Conservation (phyloP, 371 early-diverging fungal genomes). For the Basidiobolus meristosporus region DNA sequence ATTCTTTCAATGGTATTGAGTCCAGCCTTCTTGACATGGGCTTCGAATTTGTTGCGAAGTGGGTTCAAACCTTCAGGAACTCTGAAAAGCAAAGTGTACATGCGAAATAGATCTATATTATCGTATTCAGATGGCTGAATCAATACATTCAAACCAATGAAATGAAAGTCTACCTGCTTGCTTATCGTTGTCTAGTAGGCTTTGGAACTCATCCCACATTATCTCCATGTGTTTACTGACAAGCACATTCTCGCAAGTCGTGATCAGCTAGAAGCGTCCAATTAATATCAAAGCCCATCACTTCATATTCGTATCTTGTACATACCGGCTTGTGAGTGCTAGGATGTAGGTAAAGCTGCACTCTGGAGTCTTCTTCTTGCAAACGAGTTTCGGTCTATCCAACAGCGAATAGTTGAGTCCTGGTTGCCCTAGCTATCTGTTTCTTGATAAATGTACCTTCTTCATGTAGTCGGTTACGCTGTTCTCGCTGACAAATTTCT, state of each 20-base stretch:
- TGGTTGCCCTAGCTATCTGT: too few species aligned
- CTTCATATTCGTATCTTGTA: neutral
- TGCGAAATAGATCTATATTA: slow-evolving; percentile 51
- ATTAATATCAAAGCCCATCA: neutral
- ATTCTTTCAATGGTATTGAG: slow-evolving; percentile 64
- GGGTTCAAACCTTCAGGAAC: slow-evolving; percentile 67
- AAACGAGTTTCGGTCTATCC: slow-evolving; percentile 57
- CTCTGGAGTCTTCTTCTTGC: slow-evolving; percentile 74
- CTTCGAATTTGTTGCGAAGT: slow-evolving; percentile 57
- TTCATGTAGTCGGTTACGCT: slow-evolving; percentile 86
- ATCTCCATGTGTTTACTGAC: slow-evolving; percentile 59
- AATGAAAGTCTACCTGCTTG: slow-evolving; percentile 48
- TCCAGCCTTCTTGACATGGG: slow-evolving; percentile 69
- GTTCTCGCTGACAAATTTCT: slow-evolving; percentile 68
- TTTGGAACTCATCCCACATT: slow-evolving; percentile 78
- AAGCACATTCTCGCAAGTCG: slow-evolving; percentile 62
- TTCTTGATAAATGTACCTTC: too few species aligned
- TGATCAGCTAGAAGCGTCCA: slow-evolving; percentile 23
- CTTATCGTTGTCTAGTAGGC: slow-evolving; percentile 63
- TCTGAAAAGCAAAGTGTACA: slow-evolving; percentile 64
- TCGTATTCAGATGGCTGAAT: too few species aligned
- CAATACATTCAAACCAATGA: too few species aligned
- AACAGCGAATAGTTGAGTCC: neutral
- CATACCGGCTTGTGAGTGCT: slow-evolving; percentile 46
- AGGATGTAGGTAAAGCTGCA: slow-evolving; percentile 69